Evolutionary conservation across 371 early-diverging fungal genomes (phyloP), one percentile per base, ranked within the genome.

Genomic region (Circinella umbellata): DNA sequence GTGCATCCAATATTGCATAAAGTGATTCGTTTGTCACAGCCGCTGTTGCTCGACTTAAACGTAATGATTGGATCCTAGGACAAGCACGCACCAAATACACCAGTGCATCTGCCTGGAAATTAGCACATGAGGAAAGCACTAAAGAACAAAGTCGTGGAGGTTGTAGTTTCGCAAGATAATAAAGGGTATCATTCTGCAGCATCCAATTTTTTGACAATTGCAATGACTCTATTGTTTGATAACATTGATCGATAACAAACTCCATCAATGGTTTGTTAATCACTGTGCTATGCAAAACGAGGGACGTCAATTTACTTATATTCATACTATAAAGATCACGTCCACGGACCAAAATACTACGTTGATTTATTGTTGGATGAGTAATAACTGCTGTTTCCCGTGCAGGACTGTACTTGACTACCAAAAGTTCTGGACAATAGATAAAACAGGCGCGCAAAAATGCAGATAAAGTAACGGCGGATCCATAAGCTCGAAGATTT

Each of bases 121-220:
- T 57, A n/a, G 57, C 57, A 34, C 57, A 57, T 1, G 57, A 57
- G 0, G 57, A 57, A 34, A 57, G 35, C 14, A 57, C 27, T 13
- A 57, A 34, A 5, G 57, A 34, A 13, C 27, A n/a, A 13, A 57
- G 34, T n/a, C 57, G 57, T 27, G 57, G 57, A 17, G 57, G 57
- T 57, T 34, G 5, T 57, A 20, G 57, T n/a, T 34, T 10, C 4
- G 57, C 57, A 11, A 57, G 57, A 57, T 57, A 57, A 57, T 57
- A 57, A 57, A 57, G 57, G 57, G 57, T 57, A 57, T 57, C 57
- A 34, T 57, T 57, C 4, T 57, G 57, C 35, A 57, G n/a, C 57
- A 57, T 57, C 57, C 57, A 57, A n/a, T 57, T 57, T 1, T 57
- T 57, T 1, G 57, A 34, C 35, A 57, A 34, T 34, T 57, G 57